These are phyloP conservation scores for Dunaliella primolecta DNA, from an alignment of 139 green algal species.

Conservation along the genomic window DNA sequence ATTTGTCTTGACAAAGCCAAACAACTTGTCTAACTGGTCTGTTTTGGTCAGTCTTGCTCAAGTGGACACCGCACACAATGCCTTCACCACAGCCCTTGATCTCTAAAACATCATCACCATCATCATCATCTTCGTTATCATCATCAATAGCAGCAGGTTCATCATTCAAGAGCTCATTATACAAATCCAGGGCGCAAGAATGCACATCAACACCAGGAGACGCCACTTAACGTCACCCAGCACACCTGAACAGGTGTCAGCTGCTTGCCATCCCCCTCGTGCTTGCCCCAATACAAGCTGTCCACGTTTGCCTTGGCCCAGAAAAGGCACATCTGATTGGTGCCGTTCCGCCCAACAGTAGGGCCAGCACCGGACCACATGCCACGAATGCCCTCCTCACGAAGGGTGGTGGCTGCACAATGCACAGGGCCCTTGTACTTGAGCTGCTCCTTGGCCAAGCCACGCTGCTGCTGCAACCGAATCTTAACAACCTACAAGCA, in stretches of 20 bases:
- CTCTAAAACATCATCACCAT: too few relatives aligned
- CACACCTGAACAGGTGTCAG: constrained; percentile 47
- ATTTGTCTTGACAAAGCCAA: too few relatives aligned
- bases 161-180: too few relatives aligned
- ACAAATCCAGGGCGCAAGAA: too few relatives aligned
- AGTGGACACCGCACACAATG: too few relatives aligned
- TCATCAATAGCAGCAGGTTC: too few relatives aligned
- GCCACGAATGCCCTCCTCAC: constrained; percentile 78
- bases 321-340: constrained; percentile 96
- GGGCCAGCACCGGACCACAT: constrained; percentile 88
- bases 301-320: constrained; percentile 87
- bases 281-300: constrained; percentile 73
- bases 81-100: too few relatives aligned
- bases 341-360: constrained; percentile 90
- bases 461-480: constrained; percentile 89
- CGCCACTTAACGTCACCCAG: too few relatives aligned
- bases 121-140: too few relatives aligned
- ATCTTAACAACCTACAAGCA: constrained; percentile 82
- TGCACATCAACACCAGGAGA: neutral
- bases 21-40: too few relatives aligned
- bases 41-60: too few relatives aligned
- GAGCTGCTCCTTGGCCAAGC: constrained; percentile 9
- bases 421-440: constrained; percentile 75
- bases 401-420: constrained; percentile 71
- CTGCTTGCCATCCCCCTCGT: constrained; percentile 77